Conservation (phyloP, 192 early-diverging fungal genomes). For the Coemansia sp. region DNA sequence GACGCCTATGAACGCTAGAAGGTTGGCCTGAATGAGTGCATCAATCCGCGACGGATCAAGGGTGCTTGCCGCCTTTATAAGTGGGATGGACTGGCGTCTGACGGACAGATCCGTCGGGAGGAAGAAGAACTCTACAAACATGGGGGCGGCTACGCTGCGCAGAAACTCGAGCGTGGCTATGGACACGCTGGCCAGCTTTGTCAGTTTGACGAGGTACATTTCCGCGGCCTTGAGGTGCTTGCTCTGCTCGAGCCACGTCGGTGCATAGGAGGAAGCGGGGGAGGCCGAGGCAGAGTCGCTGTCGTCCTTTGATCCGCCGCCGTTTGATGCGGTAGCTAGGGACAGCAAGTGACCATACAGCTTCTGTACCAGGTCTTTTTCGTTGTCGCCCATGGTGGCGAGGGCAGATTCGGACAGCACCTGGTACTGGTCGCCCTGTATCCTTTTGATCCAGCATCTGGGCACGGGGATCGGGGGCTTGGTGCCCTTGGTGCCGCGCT, state of each 20-base stretch:
- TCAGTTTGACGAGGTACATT: conserved; percentile 4
- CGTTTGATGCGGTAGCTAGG: conserved; percentile 1
- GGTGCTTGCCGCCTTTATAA: conserved; percentile 21
- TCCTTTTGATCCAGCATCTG: conserved; percentile 26
- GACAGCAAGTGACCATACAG: conserved; percentile 7
- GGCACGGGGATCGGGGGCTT: conserved; percentile 43
- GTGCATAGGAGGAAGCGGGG: too few relatives aligned
- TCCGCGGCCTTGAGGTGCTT: conserved; percentile 25
- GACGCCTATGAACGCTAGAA: conserved; percentile 30
- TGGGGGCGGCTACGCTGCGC: conserved; percentile 31
- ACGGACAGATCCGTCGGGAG: conserved; percentile 21
- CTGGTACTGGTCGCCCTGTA: conserved; percentile 2
- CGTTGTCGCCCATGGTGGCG: background rate
- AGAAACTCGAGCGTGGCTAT: conserved; percentile 19
- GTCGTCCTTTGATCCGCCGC: background rate
- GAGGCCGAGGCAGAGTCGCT: too few relatives aligned
- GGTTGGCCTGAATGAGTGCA: conserved; percentile 21
- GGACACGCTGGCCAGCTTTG: conserved; percentile 8
- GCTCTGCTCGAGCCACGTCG: conserved; percentile 44
- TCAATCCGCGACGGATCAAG: conserved; percentile 24
- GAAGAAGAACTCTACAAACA: conserved; percentile 42
- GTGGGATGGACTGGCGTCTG: conserved; percentile 27
- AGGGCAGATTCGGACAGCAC: background rate
- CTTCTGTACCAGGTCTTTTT: background rate
- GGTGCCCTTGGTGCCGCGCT: conserved; percentile 22